A percentile compares a stretch with the other conserved stretches of the same genome.
Evolutionary conservation across 495 filamentous ascomycete species (phyloP).

Genomic region (Daldinia vernicosa): DNA sequence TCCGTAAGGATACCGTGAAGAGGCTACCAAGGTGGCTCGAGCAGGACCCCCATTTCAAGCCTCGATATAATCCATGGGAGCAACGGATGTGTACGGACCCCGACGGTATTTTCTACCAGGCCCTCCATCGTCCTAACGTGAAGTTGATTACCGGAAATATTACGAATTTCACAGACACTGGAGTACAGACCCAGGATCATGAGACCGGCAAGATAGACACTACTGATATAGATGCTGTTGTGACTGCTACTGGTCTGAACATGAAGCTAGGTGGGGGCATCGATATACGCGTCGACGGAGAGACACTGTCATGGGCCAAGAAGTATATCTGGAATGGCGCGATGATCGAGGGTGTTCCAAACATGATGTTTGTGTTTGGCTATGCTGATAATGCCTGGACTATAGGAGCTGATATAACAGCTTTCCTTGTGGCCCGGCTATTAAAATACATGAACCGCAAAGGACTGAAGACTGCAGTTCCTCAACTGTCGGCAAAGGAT

Average conservation of each 20-base stretch:
- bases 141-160: slow-evolving; percentile 68
- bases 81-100: slow-evolving; percentile 70
- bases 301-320: slow-evolving; percentile 41
- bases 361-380: slow-evolving; percentile 63
- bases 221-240: background rate
- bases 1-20: slow-evolving; percentile 40
- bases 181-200: background rate
- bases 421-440: background rate
- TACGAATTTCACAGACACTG: slow-evolving; percentile 21
- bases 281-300: background rate
- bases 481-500: background rate
- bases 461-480: background rate
- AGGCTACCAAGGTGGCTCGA: slow-evolving; percentile 61
- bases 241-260: background rate
- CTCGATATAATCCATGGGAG: slow-evolving; percentile 72
- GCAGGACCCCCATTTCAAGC: slow-evolving; percentile 68
- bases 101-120: slow-evolving; percentile 68
- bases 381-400: slow-evolving; percentile 70
- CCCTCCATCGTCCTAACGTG: slow-evolving; percentile 61
- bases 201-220: background rate
- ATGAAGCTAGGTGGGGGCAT: background rate
- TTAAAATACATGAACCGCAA: background rate
- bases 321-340: slow-evolving; percentile 66
- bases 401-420: slow-evolving; percentile 58
- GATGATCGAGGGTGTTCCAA: slow-evolving; percentile 68